phyloP scores from a whole-genome alignment of 805 yeast genomes.

The Ogataea paraovalis region DNA sequence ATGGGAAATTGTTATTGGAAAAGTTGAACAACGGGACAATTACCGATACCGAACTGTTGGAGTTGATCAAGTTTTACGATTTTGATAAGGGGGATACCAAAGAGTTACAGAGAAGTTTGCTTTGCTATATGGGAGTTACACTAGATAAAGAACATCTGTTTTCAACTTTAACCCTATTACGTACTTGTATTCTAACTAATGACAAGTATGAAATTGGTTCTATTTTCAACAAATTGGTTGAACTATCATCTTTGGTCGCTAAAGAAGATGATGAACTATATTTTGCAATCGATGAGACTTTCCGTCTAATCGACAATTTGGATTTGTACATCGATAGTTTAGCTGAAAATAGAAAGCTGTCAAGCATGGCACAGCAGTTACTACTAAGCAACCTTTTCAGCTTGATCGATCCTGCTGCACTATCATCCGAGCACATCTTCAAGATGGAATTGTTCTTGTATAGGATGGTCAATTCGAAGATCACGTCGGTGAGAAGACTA shows the following conservation, averaged over 20 bases:
- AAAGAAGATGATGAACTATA: conserved; percentile 15
- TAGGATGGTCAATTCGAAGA: conserved; percentile 27
- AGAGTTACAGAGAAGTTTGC: conserved; percentile 9
- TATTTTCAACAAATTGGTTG: conserved; percentile 16
- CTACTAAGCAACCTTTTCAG: conserved; percentile 12
- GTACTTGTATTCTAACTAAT: conserved; percentile 15
- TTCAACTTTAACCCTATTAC: conserved; percentile 12
- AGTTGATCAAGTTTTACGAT: conserved; percentile 11
- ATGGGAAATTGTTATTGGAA: conserved; percentile 4
- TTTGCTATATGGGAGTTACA: conserved; percentile 8
- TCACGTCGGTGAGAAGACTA: conserved; percentile 36
- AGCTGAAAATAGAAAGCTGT: conserved; percentile 16
- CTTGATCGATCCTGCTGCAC: conserved; percentile 6
- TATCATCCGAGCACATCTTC: conserved; percentile 22
- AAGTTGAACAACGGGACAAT: conserved; percentile 12
- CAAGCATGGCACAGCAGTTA: conserved; percentile 16
- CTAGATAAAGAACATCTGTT: conserved; percentile 8
- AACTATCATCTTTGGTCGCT: conserved; percentile 7
- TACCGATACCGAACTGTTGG: conserved; percentile 10
- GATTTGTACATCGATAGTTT: conserved; percentile 36
- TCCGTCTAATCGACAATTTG: conserved; percentile 33
- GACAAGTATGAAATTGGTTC: conserved; percentile 2
- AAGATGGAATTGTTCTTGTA: conserved; percentile 32
- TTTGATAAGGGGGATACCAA: conserved; percentile 3
- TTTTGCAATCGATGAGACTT: conserved; percentile 35